phyloP scores from a whole-genome alignment of 768 basidiomycete genomes.

The Leucosporidium yakuticum region DNA sequence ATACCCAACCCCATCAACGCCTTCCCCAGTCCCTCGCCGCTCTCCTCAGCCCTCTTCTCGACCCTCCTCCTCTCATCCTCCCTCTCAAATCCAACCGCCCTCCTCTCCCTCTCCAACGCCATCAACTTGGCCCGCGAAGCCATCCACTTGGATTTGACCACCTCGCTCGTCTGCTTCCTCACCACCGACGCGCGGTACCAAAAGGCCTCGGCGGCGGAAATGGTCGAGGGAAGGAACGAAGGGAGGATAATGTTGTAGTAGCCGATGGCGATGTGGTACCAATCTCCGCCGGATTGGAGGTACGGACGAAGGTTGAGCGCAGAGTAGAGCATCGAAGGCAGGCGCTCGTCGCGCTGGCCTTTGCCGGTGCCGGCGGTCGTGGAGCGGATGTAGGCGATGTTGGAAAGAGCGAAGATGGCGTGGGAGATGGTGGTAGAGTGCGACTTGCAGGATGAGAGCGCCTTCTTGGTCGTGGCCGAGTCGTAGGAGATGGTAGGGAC shows the following conservation, averaged over 20 bases:
- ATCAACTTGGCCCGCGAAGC: slow-evolving; percentile 59
- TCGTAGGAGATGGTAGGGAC: slow-evolving; percentile 64
- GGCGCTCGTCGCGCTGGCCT: background rate
- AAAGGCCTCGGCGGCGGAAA: slow-evolving; percentile 51
- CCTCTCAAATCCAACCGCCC: slow-evolving; percentile 63
- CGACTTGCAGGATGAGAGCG: slow-evolving; percentile 64
- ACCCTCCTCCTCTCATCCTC: slow-evolving; percentile 58
- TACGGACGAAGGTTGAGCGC: slow-evolving; percentile 71
- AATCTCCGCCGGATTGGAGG: slow-evolving; percentile 36
- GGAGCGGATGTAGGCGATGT: slow-evolving; percentile 64
- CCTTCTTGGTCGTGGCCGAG: slow-evolving; percentile 54
- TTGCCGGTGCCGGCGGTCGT: slow-evolving; percentile 43
- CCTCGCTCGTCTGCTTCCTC: slow-evolving; percentile 61
- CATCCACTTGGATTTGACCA: slow-evolving; percentile 60
- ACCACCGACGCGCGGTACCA: slow-evolving; percentile 69
- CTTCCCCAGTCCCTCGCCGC: slow-evolving; percentile 4
- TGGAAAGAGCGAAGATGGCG: slow-evolving; percentile 68
- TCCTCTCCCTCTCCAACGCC: slow-evolving; percentile 58
- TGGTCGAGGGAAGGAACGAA: slow-evolving; percentile 47
- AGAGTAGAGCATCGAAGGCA: slow-evolving; percentile 70
- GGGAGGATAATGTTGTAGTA: slow-evolving; percentile 58
- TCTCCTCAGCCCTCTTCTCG: slow-evolving; percentile 9
- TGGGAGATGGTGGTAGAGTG: slow-evolving; percentile 68
- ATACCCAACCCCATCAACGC: slow-evolving; percentile 14
- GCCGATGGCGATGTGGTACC: slow-evolving; percentile 32